Percentiles rank a stretch among this genome's conserved stretches.
Evolutionary conservation across 192 early-diverging fungal species (phyloP).

Genomic region (Backusella circina): DNA sequence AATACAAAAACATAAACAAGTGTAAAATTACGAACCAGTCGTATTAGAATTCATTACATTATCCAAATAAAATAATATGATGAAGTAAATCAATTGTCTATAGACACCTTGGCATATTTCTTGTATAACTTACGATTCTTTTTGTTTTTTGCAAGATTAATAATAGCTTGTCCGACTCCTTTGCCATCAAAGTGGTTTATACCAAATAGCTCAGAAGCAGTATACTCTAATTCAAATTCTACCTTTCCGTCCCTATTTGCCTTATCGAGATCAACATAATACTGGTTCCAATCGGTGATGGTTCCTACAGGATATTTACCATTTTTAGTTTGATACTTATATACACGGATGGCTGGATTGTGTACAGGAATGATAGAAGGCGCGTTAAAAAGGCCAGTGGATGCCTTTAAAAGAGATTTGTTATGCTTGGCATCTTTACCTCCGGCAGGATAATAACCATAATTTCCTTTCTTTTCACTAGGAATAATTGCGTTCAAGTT

Average conservation of each 20-base stretch:
- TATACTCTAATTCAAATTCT: slow-evolving; percentile 25
- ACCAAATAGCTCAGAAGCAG: background rate
- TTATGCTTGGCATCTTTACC: background rate
- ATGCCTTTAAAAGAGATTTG: background rate
- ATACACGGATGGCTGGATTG: slow-evolving; percentile 40
- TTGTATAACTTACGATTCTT: background rate
- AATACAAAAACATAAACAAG: background rate
- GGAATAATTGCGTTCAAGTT: slow-evolving; percentile 13
- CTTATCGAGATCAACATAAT: slow-evolving; percentile 15
- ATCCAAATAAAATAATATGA: background rate
- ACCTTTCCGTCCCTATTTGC: background rate
- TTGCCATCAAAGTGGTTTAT: slow-evolving; percentile 6
- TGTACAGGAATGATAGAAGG: slow-evolving; percentile 38
- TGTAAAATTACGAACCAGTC: background rate
- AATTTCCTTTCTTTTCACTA: background rate
- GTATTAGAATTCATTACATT: background rate
- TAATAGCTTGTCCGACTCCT: background rate
- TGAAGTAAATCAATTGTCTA: background rate
- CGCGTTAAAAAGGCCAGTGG: slow-evolving; percentile 29
- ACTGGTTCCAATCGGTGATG: slow-evolving; percentile 21
- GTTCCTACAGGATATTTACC: slow-evolving; percentile 3
- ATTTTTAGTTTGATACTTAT: slow-evolving; percentile 26
- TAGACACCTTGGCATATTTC: background rate
- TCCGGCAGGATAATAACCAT: background rate
- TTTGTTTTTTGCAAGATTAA: background rate